Base-by-base conservation (phyloP, 306 rosid species). In the Alnus rubra region DNA sequence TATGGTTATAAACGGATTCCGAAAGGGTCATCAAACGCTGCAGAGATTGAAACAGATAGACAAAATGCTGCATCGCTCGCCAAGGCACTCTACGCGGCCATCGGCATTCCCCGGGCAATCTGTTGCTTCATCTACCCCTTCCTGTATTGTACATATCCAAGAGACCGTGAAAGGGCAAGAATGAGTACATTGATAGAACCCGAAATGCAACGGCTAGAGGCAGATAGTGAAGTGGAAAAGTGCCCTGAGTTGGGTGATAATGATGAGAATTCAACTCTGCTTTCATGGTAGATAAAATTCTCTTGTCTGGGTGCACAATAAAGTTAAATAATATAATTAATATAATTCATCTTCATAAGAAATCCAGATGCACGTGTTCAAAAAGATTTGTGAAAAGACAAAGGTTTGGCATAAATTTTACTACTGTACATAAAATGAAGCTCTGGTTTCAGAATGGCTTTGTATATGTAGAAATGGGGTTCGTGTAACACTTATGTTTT, bases 31-130 rank as follows among this genome's bases (percentile, higher is more conserved):
- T 85, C 90, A 1, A 75, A 75, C 18, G 83, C 90, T 7, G 72
- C 70, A 49, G 87, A 78, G 71, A 74, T 90, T 58, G 88, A 82
- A 65, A 87, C 89, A 11, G 98, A 92, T 55, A 88, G 94, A 51
- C 89, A 90, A 74, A 94, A 94, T 85, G 98, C 94, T 35, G 85
- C 89, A 14, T 89, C 97, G 45, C 89, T 92, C 13, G 92, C 97
- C 54, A 94, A 91, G 83, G 94, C 97, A 60, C 89, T 88, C 55
- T 94, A 85, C 68, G 69, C 87, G 7, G 96, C 94, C 56, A 86
- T 92, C 35, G 85, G 92, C 30, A 74, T 92, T 78, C 97, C 98
- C 0, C 82, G 81, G 91, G 78, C 82, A n/a, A 73, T 94, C 1
- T 85, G 96, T 35, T 88, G 90, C 75, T 73, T 79, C 72, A 89